Percentiles rank a stretch among this genome's conserved stretches.
These are phyloP conservation scores for Thymus mandschuricus DNA, from an alignment of 257 asterid genomes.

Conservation along the genomic window DNA sequence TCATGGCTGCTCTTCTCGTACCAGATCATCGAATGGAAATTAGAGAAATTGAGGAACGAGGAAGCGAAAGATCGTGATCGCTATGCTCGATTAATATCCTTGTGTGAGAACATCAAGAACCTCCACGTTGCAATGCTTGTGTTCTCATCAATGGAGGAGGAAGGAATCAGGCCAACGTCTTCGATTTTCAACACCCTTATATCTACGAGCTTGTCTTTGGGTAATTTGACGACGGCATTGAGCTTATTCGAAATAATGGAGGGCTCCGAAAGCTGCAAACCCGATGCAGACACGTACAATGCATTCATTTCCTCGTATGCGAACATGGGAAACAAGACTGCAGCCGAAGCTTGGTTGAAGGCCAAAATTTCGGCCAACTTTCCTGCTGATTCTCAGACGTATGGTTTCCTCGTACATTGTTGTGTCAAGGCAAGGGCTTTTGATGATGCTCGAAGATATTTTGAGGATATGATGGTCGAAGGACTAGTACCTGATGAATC, in stretches of 20 bases:
- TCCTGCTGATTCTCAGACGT: constrained; percentile 38
- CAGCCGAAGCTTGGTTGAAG: constrained; percentile 46
- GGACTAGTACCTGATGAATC: constrained; percentile 40
- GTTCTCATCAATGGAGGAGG: constrained; percentile 55
- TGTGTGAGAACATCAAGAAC: constrained; percentile 46
- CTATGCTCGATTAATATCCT: constrained; percentile 40
- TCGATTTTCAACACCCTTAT: constrained; percentile 48
- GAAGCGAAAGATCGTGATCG: constrained; percentile 32
- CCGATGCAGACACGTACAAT: constrained; percentile 44
- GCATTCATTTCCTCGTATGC: constrained; percentile 50
- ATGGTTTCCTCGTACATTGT: constrained; percentile 44
- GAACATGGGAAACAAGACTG: constrained; percentile 44
- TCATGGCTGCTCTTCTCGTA: constrained; percentile 13
- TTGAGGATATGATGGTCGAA: constrained; percentile 44
- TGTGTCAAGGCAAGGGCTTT: constrained; percentile 39
- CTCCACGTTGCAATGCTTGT: constrained; percentile 46
- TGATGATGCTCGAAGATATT: constrained; percentile 47
- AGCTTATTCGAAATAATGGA: constrained; percentile 61
- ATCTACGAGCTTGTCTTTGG: constrained; percentile 50
- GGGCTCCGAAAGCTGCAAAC: constrained; percentile 40
- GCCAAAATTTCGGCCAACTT: constrained; percentile 45
- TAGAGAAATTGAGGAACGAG: constrained; percentile 44
- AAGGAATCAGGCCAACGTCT: constrained; percentile 46
- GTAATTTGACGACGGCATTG: constrained; percentile 47
- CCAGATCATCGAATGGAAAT: constrained; percentile 60